Base-by-base conservation (phyloP, 257 asterid species). In the Fraxinus anomala region DNA sequence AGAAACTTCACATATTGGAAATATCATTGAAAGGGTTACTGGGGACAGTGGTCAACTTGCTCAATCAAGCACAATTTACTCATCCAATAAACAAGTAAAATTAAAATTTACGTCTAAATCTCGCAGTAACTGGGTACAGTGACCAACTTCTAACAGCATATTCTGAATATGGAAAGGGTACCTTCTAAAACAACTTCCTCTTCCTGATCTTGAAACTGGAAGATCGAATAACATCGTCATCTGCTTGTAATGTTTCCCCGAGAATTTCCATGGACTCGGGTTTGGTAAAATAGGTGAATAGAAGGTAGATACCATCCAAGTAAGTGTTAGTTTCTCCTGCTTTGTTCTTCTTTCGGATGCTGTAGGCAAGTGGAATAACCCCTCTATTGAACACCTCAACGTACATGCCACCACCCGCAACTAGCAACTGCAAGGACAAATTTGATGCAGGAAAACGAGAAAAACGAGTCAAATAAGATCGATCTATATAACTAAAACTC, bases 331-430 rank as follows among this genome's bases (percentile, higher is more conserved):
- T 92, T 83, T 96, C 99, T 78, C 99, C 99, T 4, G 94, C 97
- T 77, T 84, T 93, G 82, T 96, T 96, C 74, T 84, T 92, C 92
- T 84, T 91, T 88, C 71, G 89, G 78, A 96, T 93, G 86, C 88
- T 76, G 85, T 96, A 96, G 3, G 99, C 97, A 12, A 93, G 92
- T 2, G 99, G 99, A 82, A 96, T 92, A 51, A 96, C 96, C 9
- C 99, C 99, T 74, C 98, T 86, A 82, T 96, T 96, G 91, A 90
- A 93, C 80, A 96, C 97, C 80, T 93, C 98, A 49, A 92, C 92
- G n/a, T 96, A 92, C 99, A 93, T 91, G 2, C 94, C 97, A 3
- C 99, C 99, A 75, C 98, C 99, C 17, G 98, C 97, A 30, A 93
- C 94, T 10, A 93, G 90, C 92, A 93, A 82, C 99, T 96, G 90